Evolutionary conservation across 352 stramenopile species (phyloP).

Genomic region (Thraustochytrium striatum): DNA sequence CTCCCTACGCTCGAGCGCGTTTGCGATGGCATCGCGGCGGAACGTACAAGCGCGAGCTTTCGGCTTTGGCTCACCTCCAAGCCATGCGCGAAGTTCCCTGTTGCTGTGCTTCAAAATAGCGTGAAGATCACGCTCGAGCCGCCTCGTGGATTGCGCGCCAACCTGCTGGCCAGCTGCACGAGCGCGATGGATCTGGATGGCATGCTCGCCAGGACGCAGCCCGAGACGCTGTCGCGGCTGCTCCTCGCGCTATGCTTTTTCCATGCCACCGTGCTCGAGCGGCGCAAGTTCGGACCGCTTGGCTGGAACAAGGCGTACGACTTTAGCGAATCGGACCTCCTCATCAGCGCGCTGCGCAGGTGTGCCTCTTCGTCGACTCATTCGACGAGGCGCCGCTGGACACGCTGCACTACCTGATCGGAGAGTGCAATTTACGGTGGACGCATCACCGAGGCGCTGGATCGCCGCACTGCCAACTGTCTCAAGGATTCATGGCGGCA

Average conservation of each 20-base stretch:
- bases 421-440: slow-evolving; percentile 92
- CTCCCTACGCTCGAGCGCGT: slow-evolving; percentile 85
- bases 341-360: slow-evolving; percentile 65
- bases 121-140: slow-evolving; percentile 92
- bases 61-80: slow-evolving; percentile 88
- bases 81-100: slow-evolving; percentile 80
- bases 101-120: slow-evolving; percentile 73
- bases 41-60: slow-evolving; percentile 83
- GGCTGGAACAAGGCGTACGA: slow-evolving; percentile 94
- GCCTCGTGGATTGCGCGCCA: slow-evolving; percentile 86
- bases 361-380: slow-evolving; percentile 64
- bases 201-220: slow-evolving; percentile 12
- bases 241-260: slow-evolving; percentile 91
- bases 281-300: slow-evolving; percentile 84
- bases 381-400: slow-evolving; percentile 70
- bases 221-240: slow-evolving; percentile 78
- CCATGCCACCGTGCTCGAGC: slow-evolving; percentile 83
- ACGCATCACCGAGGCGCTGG: slow-evolving; percentile 86
- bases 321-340: slow-evolving; percentile 90
- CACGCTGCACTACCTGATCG: slow-evolving; percentile 63
- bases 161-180: slow-evolving; percentile 79
- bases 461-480: too few species aligned
- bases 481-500: too few species aligned
- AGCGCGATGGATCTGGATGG: slow-evolving; percentile 62
- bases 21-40: slow-evolving; percentile 83